Percentiles rank a stretch among this genome's conserved stretches.
phyloP scores from a whole-genome alignment of 345 rosid genomes.

The Salix caprea region DNA sequence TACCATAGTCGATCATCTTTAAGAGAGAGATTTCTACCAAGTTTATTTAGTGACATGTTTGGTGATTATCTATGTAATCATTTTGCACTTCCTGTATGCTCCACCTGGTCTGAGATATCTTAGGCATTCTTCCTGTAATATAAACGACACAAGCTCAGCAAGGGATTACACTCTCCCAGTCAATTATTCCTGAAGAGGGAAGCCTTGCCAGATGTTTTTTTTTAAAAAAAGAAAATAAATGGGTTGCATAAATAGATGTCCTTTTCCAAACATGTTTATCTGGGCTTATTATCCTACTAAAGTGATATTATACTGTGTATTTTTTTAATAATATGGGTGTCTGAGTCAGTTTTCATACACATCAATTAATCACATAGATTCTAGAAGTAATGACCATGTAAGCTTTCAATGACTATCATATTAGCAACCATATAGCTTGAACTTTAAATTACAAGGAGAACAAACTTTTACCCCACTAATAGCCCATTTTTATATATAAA shows the following conservation, averaged over 20 bases:
- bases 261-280: not conserved
- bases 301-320: not conserved
- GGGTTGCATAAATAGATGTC: not conserved
- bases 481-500: too few species aligned
- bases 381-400: too few species aligned
- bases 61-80: not conserved
- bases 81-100: not conserved
- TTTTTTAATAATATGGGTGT: too few species aligned
- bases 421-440: too few species aligned
- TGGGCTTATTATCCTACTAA: not conserved
- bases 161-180: not conserved
- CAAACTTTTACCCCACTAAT: too few species aligned
- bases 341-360: too few species aligned
- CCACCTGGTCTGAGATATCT: not conserved
- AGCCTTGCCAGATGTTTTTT: not conserved
- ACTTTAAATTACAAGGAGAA: too few species aligned
- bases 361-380: too few species aligned
- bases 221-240: not conserved
- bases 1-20: not conserved
- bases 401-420: too few species aligned
- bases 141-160: not conserved
- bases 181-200: not conserved
- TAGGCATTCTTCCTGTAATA: not conserved
- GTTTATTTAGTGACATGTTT: not conserved
- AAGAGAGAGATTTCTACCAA: not conserved